These are phyloP conservation scores for Ogataea ganodermae DNA, from an alignment of 805 yeast genomes.

Conservation along the genomic window DNA sequence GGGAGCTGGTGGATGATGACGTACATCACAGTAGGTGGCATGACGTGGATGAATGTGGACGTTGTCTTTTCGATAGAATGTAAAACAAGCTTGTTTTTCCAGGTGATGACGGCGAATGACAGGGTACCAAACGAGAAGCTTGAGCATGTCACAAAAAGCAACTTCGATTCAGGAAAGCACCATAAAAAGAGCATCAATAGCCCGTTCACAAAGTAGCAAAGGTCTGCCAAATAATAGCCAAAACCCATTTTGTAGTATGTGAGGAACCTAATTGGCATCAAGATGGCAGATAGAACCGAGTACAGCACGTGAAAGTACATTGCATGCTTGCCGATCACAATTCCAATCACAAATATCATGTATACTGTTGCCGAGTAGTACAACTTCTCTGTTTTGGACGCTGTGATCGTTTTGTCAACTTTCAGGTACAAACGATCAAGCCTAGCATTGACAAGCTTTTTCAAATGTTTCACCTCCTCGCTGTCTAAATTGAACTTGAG, in stretches of 20 bases:
- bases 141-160: constrained; percentile 79
- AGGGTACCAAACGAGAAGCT: constrained; percentile 87
- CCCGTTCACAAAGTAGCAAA: constrained; percentile 87
- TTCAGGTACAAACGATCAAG: constrained; percentile 42
- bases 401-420: constrained; percentile 39
- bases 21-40: constrained; percentile 88
- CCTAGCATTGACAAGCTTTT: constrained; percentile 25
- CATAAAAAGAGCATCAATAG: constrained; percentile 73
- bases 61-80: constrained; percentile 94
- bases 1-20: constrained; percentile 79
- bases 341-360: constrained; percentile 69
- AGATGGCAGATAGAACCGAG: constrained; percentile 55
- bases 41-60: constrained; percentile 82
- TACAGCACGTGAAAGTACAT: constrained; percentile 75
- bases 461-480: constrained; percentile 32
- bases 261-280: constrained; percentile 84
- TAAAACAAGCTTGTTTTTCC: constrained; percentile 91
- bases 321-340: constrained; percentile 76
- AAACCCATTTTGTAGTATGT: constrained; percentile 76
- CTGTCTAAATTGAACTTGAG: constrained; percentile 28
- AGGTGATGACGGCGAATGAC: constrained; percentile 90
- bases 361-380: constrained; percentile 77
- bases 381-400: constrained; percentile 67
- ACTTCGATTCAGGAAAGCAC: constrained; percentile 74
- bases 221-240: constrained; percentile 88